Evolutionary conservation across 768 basidiomycete genomes (phyloP), one percentile per base, ranked within the genome.

Genomic region (Tylopilus rubrobrunneus): DNA sequence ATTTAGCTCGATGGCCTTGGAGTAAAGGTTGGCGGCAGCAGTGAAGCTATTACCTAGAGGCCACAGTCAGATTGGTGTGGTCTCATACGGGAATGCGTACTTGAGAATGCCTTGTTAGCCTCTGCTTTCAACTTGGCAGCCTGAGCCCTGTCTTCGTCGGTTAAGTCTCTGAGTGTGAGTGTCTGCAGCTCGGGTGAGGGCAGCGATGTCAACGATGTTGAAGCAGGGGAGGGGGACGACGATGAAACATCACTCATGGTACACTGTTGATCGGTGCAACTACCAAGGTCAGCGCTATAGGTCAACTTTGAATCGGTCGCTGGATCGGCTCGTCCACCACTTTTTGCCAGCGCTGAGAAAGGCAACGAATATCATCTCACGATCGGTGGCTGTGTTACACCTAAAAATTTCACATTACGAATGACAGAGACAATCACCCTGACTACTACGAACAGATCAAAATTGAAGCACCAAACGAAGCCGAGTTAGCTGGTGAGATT

Each of bases 71-170:
- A 23, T 12, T 48, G 33, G 23, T 29, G 9, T 46, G 21, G 12
- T 6, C 17, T 28, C 46, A 27, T 23, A 48, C 12, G 3, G 17
- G 17, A 31, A 12, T 5, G 51, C 65, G 10, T 67, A 88, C 90
- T 74, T 45, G 76, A 72, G 63, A 98, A 99, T 5, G 92, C 88
- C 63, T 85, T 85, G 75, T 98, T 98, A 10, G 95, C 97, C 56
- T 87, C 78, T 7, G 76, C 81, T 72, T 98, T 99, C 53, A 97
- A 67, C 61, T 77, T 76, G 7, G 78, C 71, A 2, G 94, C 91
- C 62, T 81, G 79, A 34, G 77, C 77, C 63, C 75, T 84, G 59
- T 89, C 87, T 56, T 85, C 78, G 36, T 89, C 86, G 0, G 90
- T 82, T 47, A 92, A 79, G 56, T 81, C 79, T 54, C 70, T 71